These are phyloP conservation scores for Dictyostelium brefeldianum DNA, from an alignment of 78 protist genomes.

Conservation along the genomic window DNA sequence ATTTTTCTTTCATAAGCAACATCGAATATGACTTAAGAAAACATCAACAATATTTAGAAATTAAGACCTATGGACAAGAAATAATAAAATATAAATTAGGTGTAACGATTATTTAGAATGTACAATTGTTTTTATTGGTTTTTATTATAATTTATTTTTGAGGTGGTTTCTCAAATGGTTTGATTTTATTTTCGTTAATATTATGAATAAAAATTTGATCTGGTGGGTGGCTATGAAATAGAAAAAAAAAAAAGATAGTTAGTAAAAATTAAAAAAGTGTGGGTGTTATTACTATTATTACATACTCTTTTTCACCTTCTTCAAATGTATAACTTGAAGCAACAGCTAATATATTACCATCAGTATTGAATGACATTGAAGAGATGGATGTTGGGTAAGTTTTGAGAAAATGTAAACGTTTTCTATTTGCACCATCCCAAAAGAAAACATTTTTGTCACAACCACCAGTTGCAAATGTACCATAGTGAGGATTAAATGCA, in stretches of 20 bases:
- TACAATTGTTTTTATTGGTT: background rate
- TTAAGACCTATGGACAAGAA: too few species aligned
- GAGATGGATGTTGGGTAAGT: constrained; percentile 87
- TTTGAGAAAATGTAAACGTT: constrained; percentile 79
- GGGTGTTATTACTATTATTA: background rate
- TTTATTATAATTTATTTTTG: constrained; percentile 15
- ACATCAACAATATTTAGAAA: too few species aligned
- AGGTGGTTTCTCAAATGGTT: constrained; percentile 48
- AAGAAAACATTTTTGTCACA: constrained; percentile 94
- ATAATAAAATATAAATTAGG: too few species aligned
- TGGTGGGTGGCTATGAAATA: constrained; percentile 79
- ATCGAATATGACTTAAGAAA: too few species aligned
- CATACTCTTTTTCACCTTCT: constrained; percentile 93
- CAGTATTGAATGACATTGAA: constrained; percentile 84
- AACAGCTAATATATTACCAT: constrained; percentile 92
- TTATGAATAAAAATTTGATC: constrained; percentile 88
- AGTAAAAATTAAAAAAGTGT: background rate
- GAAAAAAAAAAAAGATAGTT: background rate
- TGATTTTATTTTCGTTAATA: constrained; percentile 78
- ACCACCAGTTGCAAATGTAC: constrained; percentile 98
- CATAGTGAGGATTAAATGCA: constrained; percentile 93
- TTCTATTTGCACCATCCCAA: constrained; percentile 94
- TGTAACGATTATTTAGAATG: too few species aligned
- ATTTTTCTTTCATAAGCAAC: too few species aligned
- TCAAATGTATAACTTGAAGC: constrained; percentile 95